A percentile compares a stretch with the other conserved stretches of the same genome.
phyloP scores from a whole-genome alignment of 441 rosid genomes.

The Gossypium gossypioides region DNA sequence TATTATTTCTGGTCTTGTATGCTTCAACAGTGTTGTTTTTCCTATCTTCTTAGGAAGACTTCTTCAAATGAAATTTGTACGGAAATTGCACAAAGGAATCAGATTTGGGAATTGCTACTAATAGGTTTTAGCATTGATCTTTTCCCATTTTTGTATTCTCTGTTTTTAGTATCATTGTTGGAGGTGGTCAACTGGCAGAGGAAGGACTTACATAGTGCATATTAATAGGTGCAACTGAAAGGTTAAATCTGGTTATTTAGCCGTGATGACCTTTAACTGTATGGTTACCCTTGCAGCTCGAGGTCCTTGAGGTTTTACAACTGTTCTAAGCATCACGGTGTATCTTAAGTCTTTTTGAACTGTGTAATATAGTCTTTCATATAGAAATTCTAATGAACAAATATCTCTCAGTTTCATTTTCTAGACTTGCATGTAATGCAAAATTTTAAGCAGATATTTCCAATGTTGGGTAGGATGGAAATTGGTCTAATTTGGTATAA shows the following conservation, averaged over 20 bases:
- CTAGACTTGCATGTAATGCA: neutral
- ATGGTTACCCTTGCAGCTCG: neutral
- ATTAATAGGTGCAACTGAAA: constrained; percentile 1
- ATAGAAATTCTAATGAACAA: neutral
- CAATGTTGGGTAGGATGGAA: neutral
- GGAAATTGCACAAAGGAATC: neutral
- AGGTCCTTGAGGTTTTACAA: neutral
- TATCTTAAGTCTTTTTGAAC: neutral
- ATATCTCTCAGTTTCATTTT: neutral
- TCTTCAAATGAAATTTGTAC: neutral
- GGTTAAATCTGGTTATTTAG: neutral
- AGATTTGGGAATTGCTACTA: neutral
- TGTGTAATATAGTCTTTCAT: neutral
- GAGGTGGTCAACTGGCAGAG: neutral
- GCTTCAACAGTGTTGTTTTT: neutral
- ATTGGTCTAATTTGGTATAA: neutral
- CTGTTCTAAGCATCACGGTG: neutral
- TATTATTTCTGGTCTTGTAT: neutral
- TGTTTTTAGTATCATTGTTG: neutral
- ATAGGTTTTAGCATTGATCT: neutral
- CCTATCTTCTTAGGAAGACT: neutral
- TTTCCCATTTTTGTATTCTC: neutral
- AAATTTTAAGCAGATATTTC: neutral
- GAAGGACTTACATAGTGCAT: neutral
- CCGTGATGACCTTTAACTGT: neutral